These are phyloP conservation scores for Bisporella sp. DNA, from an alignment of 2,329 filamentous ascomycete genomes.

Conservation along the genomic window DNA sequence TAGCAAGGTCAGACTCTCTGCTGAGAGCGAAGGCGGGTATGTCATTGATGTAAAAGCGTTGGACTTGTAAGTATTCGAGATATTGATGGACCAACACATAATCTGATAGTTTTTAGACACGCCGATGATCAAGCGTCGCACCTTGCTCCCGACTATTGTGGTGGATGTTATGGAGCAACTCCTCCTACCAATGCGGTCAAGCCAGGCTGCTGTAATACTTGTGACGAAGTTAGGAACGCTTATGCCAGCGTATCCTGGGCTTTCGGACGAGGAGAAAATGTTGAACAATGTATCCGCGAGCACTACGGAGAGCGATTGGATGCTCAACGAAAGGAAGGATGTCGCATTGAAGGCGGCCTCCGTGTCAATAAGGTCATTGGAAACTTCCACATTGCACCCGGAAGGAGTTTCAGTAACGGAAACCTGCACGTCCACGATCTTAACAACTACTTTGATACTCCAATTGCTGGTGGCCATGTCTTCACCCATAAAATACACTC, in stretches of 20 bases:
- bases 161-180: constrained; percentile 81
- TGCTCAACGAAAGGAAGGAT: constrained; percentile 83
- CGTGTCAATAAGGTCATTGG: constrained; percentile 98
- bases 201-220: constrained; percentile 91
- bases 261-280: constrained; percentile 83
- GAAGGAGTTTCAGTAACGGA: constrained; percentile 90
- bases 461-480: constrained; percentile 65
- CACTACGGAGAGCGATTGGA: constrained; percentile 88
- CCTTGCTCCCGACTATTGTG: constrained; percentile 88
- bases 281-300: constrained; percentile 92
- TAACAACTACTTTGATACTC: constrained; percentile 83
- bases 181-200: constrained; percentile 67
- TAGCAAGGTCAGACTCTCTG: constrained; percentile 76
- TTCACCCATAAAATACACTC: constrained; percentile 87
- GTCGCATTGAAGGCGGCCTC: constrained; percentile 84
- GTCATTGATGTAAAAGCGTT: constrained; percentile 66
- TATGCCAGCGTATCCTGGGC: constrained; percentile 89
- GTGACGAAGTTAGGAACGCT: constrained; percentile 91
- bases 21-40: constrained; percentile 65
- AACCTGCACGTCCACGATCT: constrained; percentile 98
- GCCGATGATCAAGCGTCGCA: constrained; percentile 65
- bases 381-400: constrained; percentile 97
- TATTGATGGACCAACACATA: constrained; percentile 11
- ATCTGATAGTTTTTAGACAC: constrained; percentile 42
- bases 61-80: constrained; percentile 47